Evolutionary conservation across 2,329 filamentous ascomycete genomes (phyloP), one percentile per base, ranked within the genome.

Genomic region (Pseudopithomyces chartarum): DNA sequence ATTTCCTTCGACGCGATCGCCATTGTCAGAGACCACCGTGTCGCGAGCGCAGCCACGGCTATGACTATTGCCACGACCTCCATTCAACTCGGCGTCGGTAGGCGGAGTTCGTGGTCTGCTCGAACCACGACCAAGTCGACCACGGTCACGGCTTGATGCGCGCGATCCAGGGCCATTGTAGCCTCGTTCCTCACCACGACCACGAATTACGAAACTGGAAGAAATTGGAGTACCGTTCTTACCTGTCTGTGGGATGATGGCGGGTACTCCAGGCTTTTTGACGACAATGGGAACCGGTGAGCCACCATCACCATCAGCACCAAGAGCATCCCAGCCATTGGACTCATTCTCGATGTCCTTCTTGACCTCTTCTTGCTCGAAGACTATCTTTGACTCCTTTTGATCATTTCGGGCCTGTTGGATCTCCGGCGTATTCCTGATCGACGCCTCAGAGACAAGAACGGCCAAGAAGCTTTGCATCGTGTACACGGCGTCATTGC

Each of bases 401-500:
- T 69, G 56, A 19, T 66, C 64, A 23, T 69, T 63, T 2, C 64
- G 56, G 29, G 66, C 62, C 26, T 62, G 57, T 34, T 71, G 62
- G 6, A 66, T 54, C 23, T 67, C 68, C 2, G 67, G 46, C 2
- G 65, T 66, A 1, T 68, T 69, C 4, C 77, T 73, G 23, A 70
- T 73, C 7, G 68, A 60, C 2, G 81, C 71, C 17, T 80, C 75
- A 43, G 75, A 70, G 63, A 86, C 75, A 36, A 81, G 82, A 57
- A 91, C 83, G 5, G 79, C 85, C 6, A 97, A 73, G 81, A 95
- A 84, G 7, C 87, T 89, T 59, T 88, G 87, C 60, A 96, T 76
- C 0, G 91, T 94, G 71, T 90, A 95, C 1, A 87, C 84, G 0
- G 92, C 92, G 70, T 97, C 92, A 62, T 97, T 97, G 1, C 92